Evolutionary conservation across 768 basidiomycete species (phyloP), one percentile per base, ranked within the genome.

Genomic region (Pisolithus tinctorius): DNA sequence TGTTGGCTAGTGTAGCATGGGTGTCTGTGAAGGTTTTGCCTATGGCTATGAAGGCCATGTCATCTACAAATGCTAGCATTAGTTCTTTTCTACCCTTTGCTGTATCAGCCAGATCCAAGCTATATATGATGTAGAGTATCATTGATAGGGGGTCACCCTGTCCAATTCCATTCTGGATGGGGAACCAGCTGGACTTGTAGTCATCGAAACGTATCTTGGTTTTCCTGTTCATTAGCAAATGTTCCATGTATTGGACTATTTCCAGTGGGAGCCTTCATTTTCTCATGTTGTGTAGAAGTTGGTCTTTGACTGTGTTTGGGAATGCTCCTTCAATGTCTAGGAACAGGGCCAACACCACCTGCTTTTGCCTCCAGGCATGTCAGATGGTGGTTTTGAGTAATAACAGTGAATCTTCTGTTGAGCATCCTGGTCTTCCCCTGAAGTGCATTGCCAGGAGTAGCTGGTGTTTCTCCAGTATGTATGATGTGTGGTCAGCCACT

Each of bases 241-340:
- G 7, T 0, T 4, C 4, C 3, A 10, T 42, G 41, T 8, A 42
- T 0, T 13, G 8, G 0, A 42, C 23, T 9, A 42, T 25, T 26
- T 26, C 41, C 13, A 10, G 14, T 1, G 41, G 41, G 0, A 42
- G 23, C 0, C 41, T 0, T 2, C 25, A 2, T 10, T 6, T 42
- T 10, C 25, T 42, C 49, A 75, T 53, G 47, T 72, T 66, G 51
- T 71, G 66, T 0, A 68, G 34, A 0, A 76, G 66, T 0, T 54
- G 26, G 1, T 65, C 63, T 0, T 54, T 63, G 8, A 66, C 68
- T 0, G 66, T 66, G 51, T 68, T 75, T 0, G 71, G 75, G 55
- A 75, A 77, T 2, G 75, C 72, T 0, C 68, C 74, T 57, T 74
- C 60, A 0, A 78, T 65, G 51, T 78, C 74, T 1, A 76, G 63